These are phyloP conservation scores for Acanthamoeba lenticulata DNA, from an alignment of 208 protist species.

Conservation along the genomic window DNA sequence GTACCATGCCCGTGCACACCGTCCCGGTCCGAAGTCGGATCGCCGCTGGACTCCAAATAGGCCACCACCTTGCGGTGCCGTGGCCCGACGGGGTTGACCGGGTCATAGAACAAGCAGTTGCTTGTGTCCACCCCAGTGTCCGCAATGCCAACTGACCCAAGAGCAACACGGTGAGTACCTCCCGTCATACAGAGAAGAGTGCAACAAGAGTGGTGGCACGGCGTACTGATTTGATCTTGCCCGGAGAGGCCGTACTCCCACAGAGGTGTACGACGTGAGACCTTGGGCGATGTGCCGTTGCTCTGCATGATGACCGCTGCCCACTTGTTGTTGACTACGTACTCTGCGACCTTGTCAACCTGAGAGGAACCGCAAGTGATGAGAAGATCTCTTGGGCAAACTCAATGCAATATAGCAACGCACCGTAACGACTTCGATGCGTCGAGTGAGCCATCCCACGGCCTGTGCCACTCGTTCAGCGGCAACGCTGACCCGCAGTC, in stretches of 20 bases:
- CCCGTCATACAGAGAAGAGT: not conserved
- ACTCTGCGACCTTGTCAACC: not conserved
- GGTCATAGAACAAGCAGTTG: slow-evolving; percentile 62
- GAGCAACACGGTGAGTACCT: not conserved
- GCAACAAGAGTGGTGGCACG: not conserved
- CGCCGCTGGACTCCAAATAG: not conserved
- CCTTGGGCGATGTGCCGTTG: slow-evolving; percentile 32
- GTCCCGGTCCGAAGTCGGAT: not conserved
- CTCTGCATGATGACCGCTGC: slow-evolving; percentile 9
- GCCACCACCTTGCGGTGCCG: not conserved
- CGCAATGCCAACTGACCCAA: not conserved
- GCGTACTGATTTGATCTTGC: slow-evolving; percentile 29
- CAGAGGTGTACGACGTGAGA: not conserved
- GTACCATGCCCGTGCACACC: slow-evolving; percentile 27
- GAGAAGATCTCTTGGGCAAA: not conserved
- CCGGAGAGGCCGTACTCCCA: slow-evolving; percentile 34
- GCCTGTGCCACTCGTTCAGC: not conserved
- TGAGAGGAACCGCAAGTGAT: not conserved
- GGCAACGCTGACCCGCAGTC: not conserved
- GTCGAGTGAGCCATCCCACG: not conserved
- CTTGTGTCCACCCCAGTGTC: not conserved
- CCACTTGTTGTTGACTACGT: not conserved
- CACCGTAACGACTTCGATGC: not conserved
- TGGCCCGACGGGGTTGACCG: slow-evolving; percentile 11
- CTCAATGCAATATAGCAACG: not conserved